Percentiles rank a stretch among this genome's conserved stretches.
These are phyloP conservation scores for Diutina mesorugosa DNA, from an alignment of 1,139 yeast species.

Conservation along the genomic window DNA sequence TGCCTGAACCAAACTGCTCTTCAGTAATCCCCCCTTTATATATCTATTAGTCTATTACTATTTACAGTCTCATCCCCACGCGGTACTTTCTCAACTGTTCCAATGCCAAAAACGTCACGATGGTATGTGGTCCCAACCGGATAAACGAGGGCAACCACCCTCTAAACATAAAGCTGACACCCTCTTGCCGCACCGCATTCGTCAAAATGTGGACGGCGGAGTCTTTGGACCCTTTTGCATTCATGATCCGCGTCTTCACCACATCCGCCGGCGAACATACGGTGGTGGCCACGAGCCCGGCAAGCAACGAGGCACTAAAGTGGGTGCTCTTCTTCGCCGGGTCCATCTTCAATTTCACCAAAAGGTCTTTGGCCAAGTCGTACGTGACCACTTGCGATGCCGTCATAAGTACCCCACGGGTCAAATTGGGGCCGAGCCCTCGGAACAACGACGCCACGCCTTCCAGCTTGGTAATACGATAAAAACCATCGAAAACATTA, in stretches of 20 bases:
- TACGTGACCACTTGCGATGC: conserved; percentile 87
- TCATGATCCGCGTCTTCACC: conserved; percentile 80
- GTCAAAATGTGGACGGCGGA: conserved; percentile 39
- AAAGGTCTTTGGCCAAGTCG: conserved; percentile 55
- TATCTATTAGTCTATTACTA: background rate
- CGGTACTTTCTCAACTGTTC: conserved; percentile 58
- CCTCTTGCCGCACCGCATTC: conserved; percentile 54
- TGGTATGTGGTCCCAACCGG: conserved; percentile 82
- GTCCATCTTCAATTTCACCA: conserved; percentile 44
- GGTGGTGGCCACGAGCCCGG: conserved; percentile 82
- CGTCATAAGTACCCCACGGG: conserved; percentile 79
- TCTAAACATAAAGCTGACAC: conserved; percentile 68
- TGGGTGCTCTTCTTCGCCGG: conserved; percentile 59
- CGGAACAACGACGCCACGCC: conserved; percentile 50
- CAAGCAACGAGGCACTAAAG: conserved; percentile 62
- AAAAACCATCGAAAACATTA: conserved; percentile 68
- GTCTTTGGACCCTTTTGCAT: conserved; percentile 36
- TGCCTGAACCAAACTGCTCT: too few species aligned
- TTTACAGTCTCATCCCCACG: conserved; percentile 29
- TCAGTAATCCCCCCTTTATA: too few species aligned
- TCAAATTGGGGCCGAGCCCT: conserved; percentile 67
- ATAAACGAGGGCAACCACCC: conserved; percentile 88
- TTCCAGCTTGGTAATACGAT: conserved; percentile 49
- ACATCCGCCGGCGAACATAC: conserved; percentile 91
- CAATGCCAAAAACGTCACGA: conserved; percentile 68